phyloP scores from a whole-genome alignment of 2,329 filamentous ascomycete species.

The Rasamsonia emersonii region DNA sequence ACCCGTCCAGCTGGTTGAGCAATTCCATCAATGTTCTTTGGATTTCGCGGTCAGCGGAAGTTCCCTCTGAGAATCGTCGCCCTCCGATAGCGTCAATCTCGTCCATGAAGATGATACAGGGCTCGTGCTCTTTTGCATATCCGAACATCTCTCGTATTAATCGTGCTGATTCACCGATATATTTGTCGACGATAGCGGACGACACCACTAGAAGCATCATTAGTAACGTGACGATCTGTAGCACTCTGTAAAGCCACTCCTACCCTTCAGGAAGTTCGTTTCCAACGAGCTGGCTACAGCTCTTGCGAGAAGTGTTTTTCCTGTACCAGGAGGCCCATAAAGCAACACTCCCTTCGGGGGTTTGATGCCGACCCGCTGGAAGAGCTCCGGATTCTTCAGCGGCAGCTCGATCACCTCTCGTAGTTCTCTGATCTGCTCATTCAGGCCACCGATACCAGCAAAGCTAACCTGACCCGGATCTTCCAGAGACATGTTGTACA shows the following conservation, averaged over 20 bases:
- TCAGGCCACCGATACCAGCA: conserved; percentile 91
- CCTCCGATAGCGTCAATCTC: conserved; percentile 99
- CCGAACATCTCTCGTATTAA: conserved; percentile 99
- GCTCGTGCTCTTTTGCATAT: conserved; percentile 98
- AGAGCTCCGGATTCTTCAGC: conserved; percentile 96
- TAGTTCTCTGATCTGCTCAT: conserved; percentile 95
- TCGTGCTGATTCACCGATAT: conserved; percentile 95
- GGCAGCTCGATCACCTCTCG: conserved; percentile 96
- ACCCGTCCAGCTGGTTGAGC: conserved; percentile 95
- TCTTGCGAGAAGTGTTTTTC: conserved; percentile 88
- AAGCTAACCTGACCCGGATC: conserved; percentile 98
- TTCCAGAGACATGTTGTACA: conserved; percentile 99
- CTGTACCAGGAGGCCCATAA: conserved; percentile 92
- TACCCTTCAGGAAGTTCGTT: conserved; percentile 97
- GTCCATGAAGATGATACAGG: conserved; percentile 99
- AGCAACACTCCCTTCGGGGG: conserved; percentile 94
- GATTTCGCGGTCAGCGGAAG: conserved; percentile 94
- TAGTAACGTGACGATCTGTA: conserved; percentile 8
- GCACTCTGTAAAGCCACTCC: conserved; percentile 11
- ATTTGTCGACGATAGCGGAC: conserved; percentile 98
- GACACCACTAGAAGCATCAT: conserved; percentile 64
- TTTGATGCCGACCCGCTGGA: conserved; percentile 95
- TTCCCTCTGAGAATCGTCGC: conserved; percentile 91
- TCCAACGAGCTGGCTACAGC: conserved; percentile 94
- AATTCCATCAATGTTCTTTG: conserved; percentile 98